These are phyloP conservation scores for Citrullus colocynthis DNA, from an alignment of 306 rosid species.

Conservation along the genomic window DNA sequence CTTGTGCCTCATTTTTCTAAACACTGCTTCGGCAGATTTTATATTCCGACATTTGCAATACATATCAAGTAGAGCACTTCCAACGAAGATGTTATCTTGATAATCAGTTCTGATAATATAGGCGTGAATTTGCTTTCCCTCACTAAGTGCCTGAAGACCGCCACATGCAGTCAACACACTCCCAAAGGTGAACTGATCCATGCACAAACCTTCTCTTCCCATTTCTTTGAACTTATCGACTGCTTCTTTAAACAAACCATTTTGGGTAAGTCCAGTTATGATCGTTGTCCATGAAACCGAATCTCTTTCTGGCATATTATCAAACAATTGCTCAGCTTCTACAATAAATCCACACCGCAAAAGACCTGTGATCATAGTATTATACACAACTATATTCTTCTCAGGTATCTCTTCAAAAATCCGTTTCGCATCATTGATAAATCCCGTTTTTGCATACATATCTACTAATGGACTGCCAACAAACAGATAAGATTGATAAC, in stretches of 20 bases:
- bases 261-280: slow-evolving; percentile 65
- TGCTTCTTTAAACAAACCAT: slow-evolving; percentile 48
- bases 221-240: slow-evolving; percentile 42
- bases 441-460: slow-evolving; percentile 62
- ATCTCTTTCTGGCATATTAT: slow-evolving; percentile 52
- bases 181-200: slow-evolving; percentile 86
- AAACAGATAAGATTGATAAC: slow-evolving; percentile 49
- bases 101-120: slow-evolving; percentile 50
- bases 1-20: slow-evolving; percentile 56
- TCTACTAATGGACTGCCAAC: slow-evolving; percentile 81
- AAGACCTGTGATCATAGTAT: slow-evolving; percentile 58
- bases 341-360: slow-evolving; percentile 45
- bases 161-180: slow-evolving; percentile 87
- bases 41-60: slow-evolving; percentile 68
- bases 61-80: slow-evolving; percentile 93
- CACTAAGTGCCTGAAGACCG: slow-evolving; percentile 40
- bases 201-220: slow-evolving; percentile 37
- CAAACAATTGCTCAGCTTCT: slow-evolving; percentile 41
- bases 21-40: slow-evolving; percentile 58
- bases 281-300: slow-evolving; percentile 75
- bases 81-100: slow-evolving; percentile 57
- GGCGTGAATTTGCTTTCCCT: slow-evolving; percentile 79
- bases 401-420: slow-evolving; percentile 45
- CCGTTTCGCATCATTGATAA: slow-evolving; percentile 38
- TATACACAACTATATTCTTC: slow-evolving; percentile 63